Evolutionary conservation across 768 basidiomycete species (phyloP).

Genomic region (Rhodotorula taiwanensis): DNA sequence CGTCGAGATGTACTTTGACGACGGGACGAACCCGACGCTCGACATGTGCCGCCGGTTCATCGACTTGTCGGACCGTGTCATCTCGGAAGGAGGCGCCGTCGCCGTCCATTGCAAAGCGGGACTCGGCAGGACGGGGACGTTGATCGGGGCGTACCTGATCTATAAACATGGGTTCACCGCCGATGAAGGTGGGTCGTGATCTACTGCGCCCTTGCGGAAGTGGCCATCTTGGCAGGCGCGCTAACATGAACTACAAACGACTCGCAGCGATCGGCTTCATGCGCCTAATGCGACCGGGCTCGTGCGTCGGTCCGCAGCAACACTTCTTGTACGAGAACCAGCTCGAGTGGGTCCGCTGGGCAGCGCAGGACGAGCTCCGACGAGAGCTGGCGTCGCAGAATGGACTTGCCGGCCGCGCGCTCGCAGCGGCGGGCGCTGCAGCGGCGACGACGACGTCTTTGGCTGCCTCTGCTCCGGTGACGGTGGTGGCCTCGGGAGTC

Average conservation of each 20-base stretch:
- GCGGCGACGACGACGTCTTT: conserved; percentile 38
- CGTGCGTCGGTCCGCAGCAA: conserved; percentile 56
- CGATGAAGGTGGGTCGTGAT: conserved; percentile 21
- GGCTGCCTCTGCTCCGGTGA: conserved; percentile 12
- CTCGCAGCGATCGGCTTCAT: conserved; percentile 86
- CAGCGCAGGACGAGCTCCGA: conserved; percentile 61
- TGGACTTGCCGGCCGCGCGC: neutral
- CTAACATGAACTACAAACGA: neutral
- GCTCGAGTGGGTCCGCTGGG: conserved; percentile 87
- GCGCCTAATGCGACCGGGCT: conserved; percentile 92
- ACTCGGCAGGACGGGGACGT: conserved; percentile 86
- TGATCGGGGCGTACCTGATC: conserved; percentile 95
- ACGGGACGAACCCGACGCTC: conserved; percentile 94
- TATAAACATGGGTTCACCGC: conserved; percentile 99
- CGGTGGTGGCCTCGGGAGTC: conserved; percentile 18
- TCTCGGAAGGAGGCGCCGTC: conserved; percentile 54
- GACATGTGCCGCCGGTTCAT: conserved; percentile 91
- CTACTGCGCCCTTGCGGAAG: too few relatives aligned
- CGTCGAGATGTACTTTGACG: conserved; percentile 89
- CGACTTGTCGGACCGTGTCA: conserved; percentile 68
- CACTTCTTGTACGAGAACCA: conserved; percentile 95
- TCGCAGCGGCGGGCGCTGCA: neutral
- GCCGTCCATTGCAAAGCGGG: conserved; percentile 81
- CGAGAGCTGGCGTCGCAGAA: conserved; percentile 15
- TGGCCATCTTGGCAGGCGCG: too few relatives aligned